These are phyloP conservation scores for Elymus sibiricus DNA, from an alignment of 176 grass and related monocot genomes.

Conservation along the genomic window DNA sequence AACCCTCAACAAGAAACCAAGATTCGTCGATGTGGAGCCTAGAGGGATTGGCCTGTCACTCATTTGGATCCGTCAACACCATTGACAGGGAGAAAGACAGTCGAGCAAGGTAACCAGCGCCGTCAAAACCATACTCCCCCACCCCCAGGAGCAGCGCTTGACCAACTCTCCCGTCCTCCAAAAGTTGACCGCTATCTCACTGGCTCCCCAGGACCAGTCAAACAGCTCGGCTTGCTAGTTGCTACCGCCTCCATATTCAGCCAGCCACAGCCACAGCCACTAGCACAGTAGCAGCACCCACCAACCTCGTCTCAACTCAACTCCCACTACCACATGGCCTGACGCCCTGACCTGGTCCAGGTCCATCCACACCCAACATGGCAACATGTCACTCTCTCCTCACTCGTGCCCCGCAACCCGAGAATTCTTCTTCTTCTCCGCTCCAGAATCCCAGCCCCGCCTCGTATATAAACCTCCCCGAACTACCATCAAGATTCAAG, in stretches of 20 bases:
- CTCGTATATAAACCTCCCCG: not conserved
- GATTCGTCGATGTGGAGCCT: no score
- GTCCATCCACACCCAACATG: not conserved
- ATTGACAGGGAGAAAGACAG: not conserved
- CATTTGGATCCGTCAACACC: no score
- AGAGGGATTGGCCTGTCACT: no score
- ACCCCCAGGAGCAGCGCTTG: not conserved
- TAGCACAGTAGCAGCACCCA: no score
- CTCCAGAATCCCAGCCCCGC: not conserved
- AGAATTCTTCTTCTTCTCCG: no score
- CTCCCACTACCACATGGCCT: not conserved
- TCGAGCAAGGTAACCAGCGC: not conserved
- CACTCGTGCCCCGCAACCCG: not conserved
- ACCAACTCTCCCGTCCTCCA: not conserved
- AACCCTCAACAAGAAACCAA: no score
- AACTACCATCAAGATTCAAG: no score
- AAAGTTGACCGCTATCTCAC: not conserved
- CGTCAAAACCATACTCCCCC: not conserved
- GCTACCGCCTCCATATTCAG: not conserved
- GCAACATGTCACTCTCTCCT: not conserved
- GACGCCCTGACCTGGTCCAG: not conserved
- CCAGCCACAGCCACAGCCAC: not conserved
- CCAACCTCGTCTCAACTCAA: not conserved
- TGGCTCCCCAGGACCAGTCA: not conserved
- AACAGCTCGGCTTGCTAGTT: slow-evolving; percentile 5